Evolutionary conservation across 2,329 filamentous ascomycete species (phyloP).

Genomic region (Aureobasidium sp.): DNA sequence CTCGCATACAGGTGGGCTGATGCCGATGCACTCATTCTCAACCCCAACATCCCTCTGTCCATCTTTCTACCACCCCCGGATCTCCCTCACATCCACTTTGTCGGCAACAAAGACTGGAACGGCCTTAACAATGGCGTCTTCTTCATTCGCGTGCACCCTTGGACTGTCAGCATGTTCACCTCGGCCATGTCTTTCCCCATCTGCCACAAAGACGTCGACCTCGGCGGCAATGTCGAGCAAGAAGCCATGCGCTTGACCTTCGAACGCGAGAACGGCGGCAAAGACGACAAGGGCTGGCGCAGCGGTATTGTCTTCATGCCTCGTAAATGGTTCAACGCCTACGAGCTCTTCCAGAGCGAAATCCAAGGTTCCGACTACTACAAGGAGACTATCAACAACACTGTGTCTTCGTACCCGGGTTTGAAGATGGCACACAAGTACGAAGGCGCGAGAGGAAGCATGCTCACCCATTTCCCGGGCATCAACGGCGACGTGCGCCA

Average conservation of each 20-base stretch:
- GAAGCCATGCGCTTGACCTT: slow-evolving; percentile 29
- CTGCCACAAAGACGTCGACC: slow-evolving; percentile 30
- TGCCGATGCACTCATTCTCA: slow-evolving; percentile 37
- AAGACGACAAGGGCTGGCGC: slow-evolving; percentile 13
- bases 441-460: neutral
- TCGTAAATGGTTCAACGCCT: slow-evolving; percentile 40
- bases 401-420: neutral
- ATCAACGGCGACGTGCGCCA: neutral
- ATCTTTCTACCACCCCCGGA: slow-evolving; percentile 34
- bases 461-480: slow-evolving; percentile 2
- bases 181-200: slow-evolving; percentile 34
- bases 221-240: slow-evolving; percentile 33
- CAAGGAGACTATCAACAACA: neutral
- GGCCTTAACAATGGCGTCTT: slow-evolving; percentile 40
- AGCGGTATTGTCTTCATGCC: slow-evolving; percentile 30
- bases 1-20: slow-evolving; percentile 30
- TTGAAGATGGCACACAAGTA: neutral
- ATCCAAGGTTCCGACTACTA: neutral
- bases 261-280: neutral
- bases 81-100: slow-evolving; percentile 30
- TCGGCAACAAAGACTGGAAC: slow-evolving; percentile 35
- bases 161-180: slow-evolving; percentile 34
- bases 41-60: slow-evolving; percentile 36
- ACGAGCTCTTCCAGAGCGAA: slow-evolving; percentile 21
- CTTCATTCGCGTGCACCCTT: slow-evolving; percentile 34